Evolutionary conservation across 2,329 filamentous ascomycete genomes (phyloP), one percentile per base, ranked within the genome.

Genomic region (Verticillium tricorpus): DNA sequence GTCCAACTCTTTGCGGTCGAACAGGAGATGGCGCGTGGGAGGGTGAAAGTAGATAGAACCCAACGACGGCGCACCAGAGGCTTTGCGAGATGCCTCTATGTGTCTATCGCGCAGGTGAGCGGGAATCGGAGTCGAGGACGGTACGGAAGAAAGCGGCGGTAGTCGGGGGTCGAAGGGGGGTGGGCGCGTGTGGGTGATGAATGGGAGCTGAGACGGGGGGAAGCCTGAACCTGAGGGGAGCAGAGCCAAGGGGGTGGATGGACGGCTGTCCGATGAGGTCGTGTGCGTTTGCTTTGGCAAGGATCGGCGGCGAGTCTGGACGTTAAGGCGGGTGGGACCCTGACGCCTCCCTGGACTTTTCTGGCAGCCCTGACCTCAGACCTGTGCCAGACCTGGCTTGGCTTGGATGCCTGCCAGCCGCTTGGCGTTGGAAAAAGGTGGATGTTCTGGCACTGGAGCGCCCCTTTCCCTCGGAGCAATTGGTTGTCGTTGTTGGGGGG

Each of bases 191-290:
- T 35, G 34, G 34, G 34, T 35, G 34, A 35, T 35, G 34, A 35
- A 35, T 9, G 34, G n/a, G 45, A 22, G n/a, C 37, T 40, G 37
- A 40, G 37, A 15, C 15, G 45, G 45, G 45, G 19, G 19, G 45
- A 28, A 28, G 28, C 28, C 28, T 28, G 28, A 28, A 28, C 12
- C 45, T 50, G 45, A 50, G 45, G 40, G 19, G 45, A 12, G 19
- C 19, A 50, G 40, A 50, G 45, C 45, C 45, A 55, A 37, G 59
- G 57, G 52, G 58, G 34, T 35, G 28, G 58, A 63, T 60, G 56
- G 50, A 57, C 54, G 61, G 45, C 63, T 65, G 63, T 61, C 61
- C 54, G 64, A 61, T 66, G 64, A 66, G 63, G 64, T 65, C 63
- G 64, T 66, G 63, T 59, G 61, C 60, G 50, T 57, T 63, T 61